These are phyloP conservation scores for Penicillium odoratum DNA, from an alignment of 495 filamentous ascomycete species.

Conservation along the genomic window DNA sequence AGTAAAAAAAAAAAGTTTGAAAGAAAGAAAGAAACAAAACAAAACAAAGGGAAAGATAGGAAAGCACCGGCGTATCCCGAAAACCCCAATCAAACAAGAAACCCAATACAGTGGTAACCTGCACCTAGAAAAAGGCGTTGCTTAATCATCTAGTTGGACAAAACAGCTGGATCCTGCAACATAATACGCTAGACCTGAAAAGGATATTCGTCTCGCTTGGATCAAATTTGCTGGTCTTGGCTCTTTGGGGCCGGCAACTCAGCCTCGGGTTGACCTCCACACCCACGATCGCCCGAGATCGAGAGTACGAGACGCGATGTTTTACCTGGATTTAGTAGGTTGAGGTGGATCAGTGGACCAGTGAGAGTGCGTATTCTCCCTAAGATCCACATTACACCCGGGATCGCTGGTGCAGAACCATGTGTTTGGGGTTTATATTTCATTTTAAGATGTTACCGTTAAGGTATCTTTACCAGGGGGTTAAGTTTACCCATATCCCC, in stretches of 20 bases:
- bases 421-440: background rate
- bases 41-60: background rate
- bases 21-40: too few species aligned
- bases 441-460: too few species aligned
- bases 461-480: background rate
- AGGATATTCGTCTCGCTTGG: constrained; percentile 9
- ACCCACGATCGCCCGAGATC: constrained; percentile 22
- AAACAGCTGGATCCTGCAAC: too few species aligned
- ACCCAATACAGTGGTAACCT: constrained; percentile 3
- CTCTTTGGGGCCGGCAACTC: constrained; percentile 9
- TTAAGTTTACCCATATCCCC: background rate
- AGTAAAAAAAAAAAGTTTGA: too few species aligned
- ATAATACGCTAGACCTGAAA: background rate
- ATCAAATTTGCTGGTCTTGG: background rate
- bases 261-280: constrained; percentile 1
- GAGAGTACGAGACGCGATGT: constrained; percentile 3
- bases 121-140: constrained; percentile 12
- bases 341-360: background rate
- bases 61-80: too few species aligned
- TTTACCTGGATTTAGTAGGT: constrained; percentile 10
- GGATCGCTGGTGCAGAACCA: constrained; percentile 18
- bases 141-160: background rate
- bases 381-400: background rate
- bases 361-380: background rate
- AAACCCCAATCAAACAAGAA: background rate